Percentiles rank a stretch among this genome's conserved stretches.
Evolutionary conservation across 2,329 filamentous ascomycete genomes (phyloP).

Genomic region (Alternaria tenuissima): DNA sequence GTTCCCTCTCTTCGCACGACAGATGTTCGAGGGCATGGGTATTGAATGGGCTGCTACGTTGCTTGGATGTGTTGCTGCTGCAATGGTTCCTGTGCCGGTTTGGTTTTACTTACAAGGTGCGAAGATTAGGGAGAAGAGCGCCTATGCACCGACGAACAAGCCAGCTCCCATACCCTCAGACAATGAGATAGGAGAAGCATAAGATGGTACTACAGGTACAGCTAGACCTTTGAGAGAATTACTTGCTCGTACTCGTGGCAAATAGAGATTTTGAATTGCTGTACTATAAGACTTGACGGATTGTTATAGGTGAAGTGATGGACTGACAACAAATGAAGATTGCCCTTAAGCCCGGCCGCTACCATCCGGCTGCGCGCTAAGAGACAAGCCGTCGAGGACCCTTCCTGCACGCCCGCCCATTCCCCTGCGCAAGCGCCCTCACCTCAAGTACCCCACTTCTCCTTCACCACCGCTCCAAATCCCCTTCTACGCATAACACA

Average conservation of each 20-base stretch:
- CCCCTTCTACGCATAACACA: not conserved
- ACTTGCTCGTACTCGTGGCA: not conserved
- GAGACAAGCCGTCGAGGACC: not conserved
- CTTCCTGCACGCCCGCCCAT: not conserved
- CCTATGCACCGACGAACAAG: slow-evolving; percentile 52
- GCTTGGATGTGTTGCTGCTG: slow-evolving; percentile 54
- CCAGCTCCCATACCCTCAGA: slow-evolving; percentile 17
- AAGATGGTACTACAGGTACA: too few species aligned
- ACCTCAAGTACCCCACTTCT: not conserved
- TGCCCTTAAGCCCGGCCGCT: not conserved
- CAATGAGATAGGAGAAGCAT: not conserved
- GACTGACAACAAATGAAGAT: not conserved
- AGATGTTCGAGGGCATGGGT: slow-evolving; percentile 65
- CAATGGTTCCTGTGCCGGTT: slow-evolving; percentile 57
- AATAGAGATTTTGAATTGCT: not conserved
- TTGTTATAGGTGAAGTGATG: too few species aligned
- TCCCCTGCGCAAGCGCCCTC: slow-evolving; percentile 11
- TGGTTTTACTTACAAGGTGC: slow-evolving; percentile 55
- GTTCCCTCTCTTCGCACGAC: slow-evolving; percentile 64
- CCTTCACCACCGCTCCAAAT: not conserved
- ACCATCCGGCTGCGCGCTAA: not conserved
- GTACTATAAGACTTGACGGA: not conserved
- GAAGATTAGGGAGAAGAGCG: slow-evolving; percentile 55
- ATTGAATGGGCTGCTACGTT: slow-evolving; percentile 58
- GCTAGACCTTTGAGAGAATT: not conserved